These are phyloP conservation scores for Amanita jacksonii DNA, from an alignment of 768 basidiomycete species.

Conservation along the genomic window DNA sequence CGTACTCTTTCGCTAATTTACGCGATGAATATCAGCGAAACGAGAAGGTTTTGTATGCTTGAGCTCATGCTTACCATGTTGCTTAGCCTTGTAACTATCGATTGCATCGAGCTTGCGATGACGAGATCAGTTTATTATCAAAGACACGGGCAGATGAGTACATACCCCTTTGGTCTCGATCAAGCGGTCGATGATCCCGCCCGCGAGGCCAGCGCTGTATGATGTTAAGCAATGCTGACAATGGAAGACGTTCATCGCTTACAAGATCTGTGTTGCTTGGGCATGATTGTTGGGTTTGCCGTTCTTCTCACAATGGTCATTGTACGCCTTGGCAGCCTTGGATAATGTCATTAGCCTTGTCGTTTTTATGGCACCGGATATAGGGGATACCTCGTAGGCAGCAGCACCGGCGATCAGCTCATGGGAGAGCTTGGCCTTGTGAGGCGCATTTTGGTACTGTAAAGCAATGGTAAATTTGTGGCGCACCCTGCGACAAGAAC, in stretches of 20 bases:
- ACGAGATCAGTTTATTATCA: not conserved
- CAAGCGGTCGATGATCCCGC: constrained; percentile 41
- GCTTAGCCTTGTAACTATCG: constrained; percentile 17
- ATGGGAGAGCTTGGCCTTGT: constrained; percentile 52
- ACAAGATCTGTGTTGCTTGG: constrained; percentile 49
- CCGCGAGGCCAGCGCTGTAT: constrained; percentile 41
- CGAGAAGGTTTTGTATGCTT: too few relatives aligned
- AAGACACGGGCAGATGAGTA: not conserved
- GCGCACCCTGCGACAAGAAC: not conserved
- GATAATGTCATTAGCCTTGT: not conserved
- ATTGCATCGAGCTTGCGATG: constrained; percentile 15
- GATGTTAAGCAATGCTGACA: not conserved
- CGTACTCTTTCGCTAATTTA: constrained; percentile 11
- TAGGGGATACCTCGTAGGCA: constrained; percentile 46
- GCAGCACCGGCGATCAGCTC: constrained; percentile 63
- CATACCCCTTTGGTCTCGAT: constrained; percentile 46
- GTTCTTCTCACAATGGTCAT: constrained; percentile 38
- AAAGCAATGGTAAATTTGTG: not conserved
- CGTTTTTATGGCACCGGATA: too few relatives aligned
- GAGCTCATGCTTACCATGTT: too few relatives aligned
- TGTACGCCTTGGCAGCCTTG: constrained; percentile 58
- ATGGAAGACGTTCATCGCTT: constrained; percentile 3
- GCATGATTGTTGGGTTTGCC: constrained; percentile 43
- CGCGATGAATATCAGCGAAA: too few relatives aligned
- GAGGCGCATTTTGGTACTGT: constrained; percentile 39